phyloP scores from a whole-genome alignment of 495 filamentous ascomycete species.

The Xylaria scruposa region DNA sequence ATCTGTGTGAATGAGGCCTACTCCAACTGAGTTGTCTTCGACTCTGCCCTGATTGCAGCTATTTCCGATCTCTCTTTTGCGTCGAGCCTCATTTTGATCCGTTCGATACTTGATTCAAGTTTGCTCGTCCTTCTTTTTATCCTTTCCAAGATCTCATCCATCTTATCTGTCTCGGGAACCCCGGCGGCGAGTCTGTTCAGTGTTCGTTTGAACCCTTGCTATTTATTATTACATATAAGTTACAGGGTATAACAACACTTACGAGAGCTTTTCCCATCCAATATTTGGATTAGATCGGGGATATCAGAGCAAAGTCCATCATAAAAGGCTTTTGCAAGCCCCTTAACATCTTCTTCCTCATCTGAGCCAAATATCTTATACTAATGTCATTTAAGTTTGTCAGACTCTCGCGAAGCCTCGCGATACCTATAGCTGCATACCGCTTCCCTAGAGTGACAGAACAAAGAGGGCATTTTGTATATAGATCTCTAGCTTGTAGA shows the following conservation, averaged over 20 bases:
- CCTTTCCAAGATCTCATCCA: background rate
- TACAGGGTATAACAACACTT: background rate
- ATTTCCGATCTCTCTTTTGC: background rate
- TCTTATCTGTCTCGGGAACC: background rate
- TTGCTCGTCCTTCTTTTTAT: background rate
- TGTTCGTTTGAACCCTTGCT: background rate
- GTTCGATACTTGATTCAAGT: background rate
- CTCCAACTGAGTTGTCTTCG: background rate
- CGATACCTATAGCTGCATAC: too few relatives aligned
- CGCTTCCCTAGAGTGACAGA: too few relatives aligned
- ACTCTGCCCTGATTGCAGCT: background rate
- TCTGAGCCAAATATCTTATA: background rate
- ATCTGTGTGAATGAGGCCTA: background rate
- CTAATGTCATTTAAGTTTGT: too few relatives aligned
- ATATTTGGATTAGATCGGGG: background rate
- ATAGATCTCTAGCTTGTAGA: too few relatives aligned
- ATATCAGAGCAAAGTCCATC: background rate
- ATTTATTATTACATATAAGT: background rate
- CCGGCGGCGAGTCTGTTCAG: background rate
- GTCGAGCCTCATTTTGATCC: conserved; percentile 5
- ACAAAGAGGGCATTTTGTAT: too few relatives aligned
- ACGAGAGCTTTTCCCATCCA: background rate
- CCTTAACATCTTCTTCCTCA: background rate
- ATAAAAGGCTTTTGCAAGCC: background rate
- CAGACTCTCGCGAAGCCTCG: too few relatives aligned